Conservation (phyloP, 2,329 filamentous ascomycete genomes). For the Aaosphaeria arxii region DNA sequence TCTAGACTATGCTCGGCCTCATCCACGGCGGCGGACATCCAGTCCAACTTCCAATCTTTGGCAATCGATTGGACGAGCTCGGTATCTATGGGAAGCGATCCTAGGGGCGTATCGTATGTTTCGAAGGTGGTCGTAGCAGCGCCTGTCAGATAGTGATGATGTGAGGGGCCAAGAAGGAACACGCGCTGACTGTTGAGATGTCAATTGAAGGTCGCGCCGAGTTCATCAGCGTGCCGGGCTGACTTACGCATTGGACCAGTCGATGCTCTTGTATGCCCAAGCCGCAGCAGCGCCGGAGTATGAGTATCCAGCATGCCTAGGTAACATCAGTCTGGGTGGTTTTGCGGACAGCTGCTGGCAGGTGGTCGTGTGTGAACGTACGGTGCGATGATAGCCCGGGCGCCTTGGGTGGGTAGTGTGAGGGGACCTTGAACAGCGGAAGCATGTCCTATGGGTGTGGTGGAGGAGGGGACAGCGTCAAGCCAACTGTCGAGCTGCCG, state of each 20-base stretch:
- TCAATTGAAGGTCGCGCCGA: neutral
- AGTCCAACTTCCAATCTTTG: constrained; percentile 23
- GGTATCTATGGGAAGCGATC: constrained; percentile 64
- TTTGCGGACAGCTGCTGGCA: neutral
- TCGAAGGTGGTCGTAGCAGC: constrained; percentile 73
- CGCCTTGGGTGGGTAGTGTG: constrained; percentile 66
- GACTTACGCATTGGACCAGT: constrained; percentile 69
- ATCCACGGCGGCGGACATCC: constrained; percentile 66
- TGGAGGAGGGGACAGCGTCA: constrained; percentile 62
- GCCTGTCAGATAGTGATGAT: constrained; percentile 76
- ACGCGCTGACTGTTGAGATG: constrained; percentile 66
- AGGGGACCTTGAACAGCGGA: constrained; percentile 35
- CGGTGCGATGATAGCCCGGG: constrained; percentile 89
- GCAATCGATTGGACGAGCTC: constrained; percentile 49
- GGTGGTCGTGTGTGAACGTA: constrained; percentile 47
- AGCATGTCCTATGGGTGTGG: constrained; percentile 58
- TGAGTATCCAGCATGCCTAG: constrained; percentile 86
- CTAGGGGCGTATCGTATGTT: constrained; percentile 71
- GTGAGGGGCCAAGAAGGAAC: constrained; percentile 90
- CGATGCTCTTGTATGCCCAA: constrained; percentile 88
- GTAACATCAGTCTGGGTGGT: constrained; percentile 24
- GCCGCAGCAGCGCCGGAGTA: constrained; percentile 92
- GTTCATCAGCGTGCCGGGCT: constrained; percentile 1
- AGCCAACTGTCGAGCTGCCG: constrained; percentile 73
- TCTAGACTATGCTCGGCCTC: constrained; percentile 89